Conservation (phyloP, 768 basidiomycete species). For the Suillus luteus region DNA sequence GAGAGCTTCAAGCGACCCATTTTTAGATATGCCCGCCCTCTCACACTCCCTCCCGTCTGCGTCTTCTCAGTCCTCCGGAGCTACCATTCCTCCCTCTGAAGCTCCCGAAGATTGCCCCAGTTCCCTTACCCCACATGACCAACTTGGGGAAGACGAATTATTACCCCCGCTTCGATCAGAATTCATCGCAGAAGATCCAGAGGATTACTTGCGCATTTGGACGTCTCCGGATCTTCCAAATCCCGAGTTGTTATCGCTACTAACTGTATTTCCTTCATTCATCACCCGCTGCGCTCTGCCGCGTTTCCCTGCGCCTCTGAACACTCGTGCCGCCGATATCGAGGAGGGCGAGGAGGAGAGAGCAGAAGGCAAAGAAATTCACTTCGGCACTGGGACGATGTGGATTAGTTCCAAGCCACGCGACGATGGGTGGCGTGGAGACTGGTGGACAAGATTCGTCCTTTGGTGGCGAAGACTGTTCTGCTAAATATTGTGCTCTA, state of each 20-base stretch:
- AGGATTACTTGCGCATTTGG: conserved; percentile 74
- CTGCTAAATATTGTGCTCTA: conserved; percentile 49
- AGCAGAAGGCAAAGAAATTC: conserved; percentile 56
- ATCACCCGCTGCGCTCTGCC: conserved; percentile 70
- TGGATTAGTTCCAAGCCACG: conserved; percentile 70
- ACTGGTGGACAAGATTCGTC: conserved; percentile 78
- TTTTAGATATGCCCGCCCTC: conserved; percentile 67
- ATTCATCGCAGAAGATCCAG: conserved; percentile 33
- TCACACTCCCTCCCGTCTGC: conserved; percentile 58
- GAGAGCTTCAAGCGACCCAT: conserved; percentile 78
- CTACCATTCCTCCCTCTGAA: conserved; percentile 36
- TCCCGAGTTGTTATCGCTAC: conserved; percentile 67
- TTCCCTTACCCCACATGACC: conserved; percentile 36
- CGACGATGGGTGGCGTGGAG: conserved; percentile 67
- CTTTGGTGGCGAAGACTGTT: conserved; percentile 81
- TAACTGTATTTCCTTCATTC: conserved; percentile 77
- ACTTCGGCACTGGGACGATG: conserved; percentile 82
- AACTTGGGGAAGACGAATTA: conserved; percentile 36
- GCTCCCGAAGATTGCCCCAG: conserved; percentile 44
- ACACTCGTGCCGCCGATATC: conserved; percentile 51
- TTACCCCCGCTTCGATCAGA: conserved; percentile 37
- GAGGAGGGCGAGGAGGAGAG: conserved; percentile 69
- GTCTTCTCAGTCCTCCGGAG: conserved; percentile 47
- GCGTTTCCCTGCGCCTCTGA: conserved; percentile 56
- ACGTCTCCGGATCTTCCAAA: conserved; percentile 78